Evolutionary conservation across 805 yeast genomes (phyloP).

Genomic region (Huiozyma sinensis): DNA sequence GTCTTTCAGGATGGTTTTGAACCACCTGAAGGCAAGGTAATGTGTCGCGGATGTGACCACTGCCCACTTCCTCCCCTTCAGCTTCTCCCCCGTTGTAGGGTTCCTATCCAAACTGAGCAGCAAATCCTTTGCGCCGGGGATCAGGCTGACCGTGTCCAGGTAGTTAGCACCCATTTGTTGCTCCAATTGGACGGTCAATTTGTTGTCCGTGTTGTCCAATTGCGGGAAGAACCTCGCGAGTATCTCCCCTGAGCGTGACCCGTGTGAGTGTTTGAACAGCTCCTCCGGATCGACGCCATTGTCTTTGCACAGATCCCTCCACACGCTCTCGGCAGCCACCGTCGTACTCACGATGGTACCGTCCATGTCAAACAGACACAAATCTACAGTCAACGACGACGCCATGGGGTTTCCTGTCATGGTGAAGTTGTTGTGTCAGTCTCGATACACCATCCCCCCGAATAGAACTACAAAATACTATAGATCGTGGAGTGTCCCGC

Average conservation of each 20-base stretch:
- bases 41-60: slow-evolving; percentile 74
- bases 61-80: slow-evolving; percentile 50
- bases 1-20: slow-evolving; percentile 41
- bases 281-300: slow-evolving; percentile 53
- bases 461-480: too few species aligned
- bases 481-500: too few species aligned
- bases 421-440: too few species aligned
- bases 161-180: slow-evolving; percentile 52
- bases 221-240: slow-evolving; percentile 58
- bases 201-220: slow-evolving; percentile 46
- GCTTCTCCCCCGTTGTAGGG: slow-evolving; percentile 7
- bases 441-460: too few species aligned
- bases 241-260: slow-evolving; percentile 64
- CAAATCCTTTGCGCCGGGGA: slow-evolving; percentile 59
- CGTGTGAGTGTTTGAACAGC: slow-evolving; percentile 60
- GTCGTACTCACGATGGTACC: slow-evolving; percentile 75
- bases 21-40: slow-evolving; percentile 65
- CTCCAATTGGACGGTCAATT: slow-evolving; percentile 44
- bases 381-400: slow-evolving; percentile 1
- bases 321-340: slow-evolving; percentile 61
- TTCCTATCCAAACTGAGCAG: slow-evolving; percentile 37
- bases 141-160: slow-evolving; percentile 54
- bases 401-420: background rate
- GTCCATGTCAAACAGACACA: slow-evolving; percentile 60
- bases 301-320: slow-evolving; percentile 50